Conservation (phyloP, 257 asterid species). For the Scutellaria baicalensis region DNA sequence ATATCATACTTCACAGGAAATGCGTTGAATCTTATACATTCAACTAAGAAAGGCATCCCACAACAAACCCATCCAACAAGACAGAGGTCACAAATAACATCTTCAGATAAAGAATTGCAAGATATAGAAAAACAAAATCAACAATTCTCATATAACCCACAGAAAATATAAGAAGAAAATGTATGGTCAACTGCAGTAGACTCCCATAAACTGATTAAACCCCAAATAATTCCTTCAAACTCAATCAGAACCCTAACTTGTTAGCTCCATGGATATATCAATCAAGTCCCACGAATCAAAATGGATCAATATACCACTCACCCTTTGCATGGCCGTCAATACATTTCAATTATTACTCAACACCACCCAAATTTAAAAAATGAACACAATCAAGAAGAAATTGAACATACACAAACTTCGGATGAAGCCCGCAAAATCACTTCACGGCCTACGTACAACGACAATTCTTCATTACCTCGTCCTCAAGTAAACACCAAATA, state of each 20-base stretch:
- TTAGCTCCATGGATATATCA: not conserved
- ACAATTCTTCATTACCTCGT: not conserved
- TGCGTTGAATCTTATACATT: not conserved
- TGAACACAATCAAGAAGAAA: not conserved
- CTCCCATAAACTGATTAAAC: not conserved
- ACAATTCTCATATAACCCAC: too few species aligned
- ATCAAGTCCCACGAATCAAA: not conserved
- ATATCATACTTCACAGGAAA: not conserved
- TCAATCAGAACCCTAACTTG: slow-evolving; percentile 5
- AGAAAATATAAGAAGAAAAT: too few species aligned
- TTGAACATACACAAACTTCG: not conserved
- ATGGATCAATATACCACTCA: not conserved
- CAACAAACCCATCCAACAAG: not conserved
- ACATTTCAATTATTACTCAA: not conserved
- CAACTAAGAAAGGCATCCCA: not conserved
- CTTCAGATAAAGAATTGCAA: not conserved
- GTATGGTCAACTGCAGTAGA: not conserved
- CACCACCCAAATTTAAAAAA: not conserved
- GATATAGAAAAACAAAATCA: not conserved
- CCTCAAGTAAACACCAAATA: not conserved
- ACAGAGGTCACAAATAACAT: not conserved
- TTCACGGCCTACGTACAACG: not conserved
- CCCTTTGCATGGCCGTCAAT: not conserved
- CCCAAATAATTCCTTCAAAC: not conserved
- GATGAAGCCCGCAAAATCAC: slow-evolving; percentile 1